Evolutionary conservation across 352 stramenopile species (phyloP).

Genomic region (Globisporangium carolinianum): DNA sequence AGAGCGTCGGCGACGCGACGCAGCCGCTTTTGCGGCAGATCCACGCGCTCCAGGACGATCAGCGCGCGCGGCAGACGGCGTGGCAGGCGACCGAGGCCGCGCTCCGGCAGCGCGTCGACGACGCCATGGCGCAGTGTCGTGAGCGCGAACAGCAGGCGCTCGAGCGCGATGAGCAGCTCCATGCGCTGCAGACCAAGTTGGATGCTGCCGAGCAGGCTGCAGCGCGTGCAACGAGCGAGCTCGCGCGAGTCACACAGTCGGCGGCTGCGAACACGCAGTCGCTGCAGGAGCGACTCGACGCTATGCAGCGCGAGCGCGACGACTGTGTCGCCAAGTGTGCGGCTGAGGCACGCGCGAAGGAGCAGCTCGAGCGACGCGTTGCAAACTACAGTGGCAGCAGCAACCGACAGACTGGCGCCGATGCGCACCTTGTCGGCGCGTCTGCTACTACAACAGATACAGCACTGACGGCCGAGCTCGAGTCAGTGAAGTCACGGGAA

Average conservation of each 20-base stretch:
- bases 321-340: conserved; percentile 36
- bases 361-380: conserved; percentile 28
- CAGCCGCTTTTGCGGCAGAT: conserved; percentile 75
- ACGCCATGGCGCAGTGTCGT: conserved; percentile 25
- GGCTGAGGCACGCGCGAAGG: conserved; percentile 25
- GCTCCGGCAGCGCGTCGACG: conserved; percentile 34
- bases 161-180: conserved; percentile 26
- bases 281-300: conserved; percentile 24
- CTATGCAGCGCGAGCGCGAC: conserved; percentile 40
- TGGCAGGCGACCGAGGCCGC: conserved; percentile 48
- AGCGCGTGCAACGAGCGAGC: conserved; percentile 21
- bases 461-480: conserved; percentile 7
- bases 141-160: conserved; percentile 36
- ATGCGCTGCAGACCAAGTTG: conserved; percentile 21
- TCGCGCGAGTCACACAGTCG: conserved; percentile 5
- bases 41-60: conserved; percentile 57
- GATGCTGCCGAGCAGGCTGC: conserved; percentile 30
- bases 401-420: conserved; percentile 3
- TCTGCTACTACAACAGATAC: too few species aligned
- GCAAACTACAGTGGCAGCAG: conserved; percentile 6
- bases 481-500: conserved; percentile 44
- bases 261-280: conserved; percentile 22
- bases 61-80: conserved; percentile 41
- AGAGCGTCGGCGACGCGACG: conserved; percentile 64
- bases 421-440: not conserved